These are phyloP conservation scores for Kodamaea fukazawae DNA, from an alignment of 805 yeast species.

Conservation along the genomic window DNA sequence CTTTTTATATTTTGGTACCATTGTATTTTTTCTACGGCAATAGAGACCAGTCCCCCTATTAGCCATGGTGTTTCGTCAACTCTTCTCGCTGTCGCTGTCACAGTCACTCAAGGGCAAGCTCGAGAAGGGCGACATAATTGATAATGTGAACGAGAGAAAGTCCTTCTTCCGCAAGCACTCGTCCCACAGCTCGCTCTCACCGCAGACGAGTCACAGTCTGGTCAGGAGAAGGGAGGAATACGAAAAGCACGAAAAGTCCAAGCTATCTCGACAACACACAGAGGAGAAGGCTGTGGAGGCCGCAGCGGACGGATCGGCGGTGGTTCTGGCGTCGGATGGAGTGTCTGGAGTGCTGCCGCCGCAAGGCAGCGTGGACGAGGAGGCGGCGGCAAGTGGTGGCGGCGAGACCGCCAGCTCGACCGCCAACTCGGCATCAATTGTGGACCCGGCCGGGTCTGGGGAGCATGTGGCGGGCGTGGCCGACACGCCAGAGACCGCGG, in stretches of 20 bases:
- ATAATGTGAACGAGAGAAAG: conserved; percentile 10
- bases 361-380: too few relatives aligned
- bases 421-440: too few relatives aligned
- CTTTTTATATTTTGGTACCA: too few relatives aligned
- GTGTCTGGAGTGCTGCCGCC: too few relatives aligned
- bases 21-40: too few relatives aligned
- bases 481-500: neutral
- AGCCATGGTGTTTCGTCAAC: conserved; percentile 12
- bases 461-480: too few relatives aligned
- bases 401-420: too few relatives aligned
- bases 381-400: too few relatives aligned
- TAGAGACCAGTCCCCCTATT: too few relatives aligned
- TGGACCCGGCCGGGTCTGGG: too few relatives aligned
- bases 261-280: neutral
- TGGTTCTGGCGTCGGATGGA: too few relatives aligned
- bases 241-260: conserved; percentile 7
- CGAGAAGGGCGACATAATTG: conserved; percentile 2
- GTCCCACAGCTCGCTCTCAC: conserved; percentile 23
- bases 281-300: neutral
- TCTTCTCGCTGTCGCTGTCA: conserved; percentile 11
- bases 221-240: conserved; percentile 4
- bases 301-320: neutral
- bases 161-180: conserved; percentile 22
- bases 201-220: conserved; percentile 22
- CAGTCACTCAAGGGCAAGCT: conserved; percentile 6